Conservation (phyloP, 2,329 filamentous ascomycete species). For the Alternaria infectoria region DNA sequence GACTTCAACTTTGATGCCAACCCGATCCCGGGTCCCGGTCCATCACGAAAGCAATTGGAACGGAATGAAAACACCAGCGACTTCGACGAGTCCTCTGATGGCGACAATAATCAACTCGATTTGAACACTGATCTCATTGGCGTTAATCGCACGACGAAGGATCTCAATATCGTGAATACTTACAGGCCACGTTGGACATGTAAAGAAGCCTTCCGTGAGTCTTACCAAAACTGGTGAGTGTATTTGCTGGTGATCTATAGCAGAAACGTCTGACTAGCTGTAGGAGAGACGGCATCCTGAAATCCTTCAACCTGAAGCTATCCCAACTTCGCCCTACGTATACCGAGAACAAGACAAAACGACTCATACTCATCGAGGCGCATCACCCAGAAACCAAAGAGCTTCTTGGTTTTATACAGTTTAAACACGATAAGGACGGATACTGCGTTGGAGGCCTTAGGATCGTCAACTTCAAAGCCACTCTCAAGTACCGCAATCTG, state of each 20-base stretch:
- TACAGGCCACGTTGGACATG: not conserved
- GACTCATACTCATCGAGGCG: not conserved
- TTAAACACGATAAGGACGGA: not conserved
- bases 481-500: not conserved
- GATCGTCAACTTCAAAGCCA: not conserved
- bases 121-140: not conserved
- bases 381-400: not conserved
- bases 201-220: not conserved
- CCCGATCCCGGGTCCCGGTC: too few relatives aligned
- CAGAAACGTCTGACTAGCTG: too few relatives aligned
- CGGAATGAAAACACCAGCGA: too few relatives aligned
- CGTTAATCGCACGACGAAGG: not conserved
- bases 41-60: too few relatives aligned
- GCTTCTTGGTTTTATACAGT: conserved; percentile 17
- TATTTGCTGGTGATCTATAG: too few relatives aligned
- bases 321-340: conserved; percentile 5
- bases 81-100: too few relatives aligned
- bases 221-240: not conserved
- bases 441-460: not conserved
- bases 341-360: not conserved
- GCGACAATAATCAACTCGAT: too few relatives aligned
- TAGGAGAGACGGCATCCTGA: conserved; percentile 19
- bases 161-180: not conserved
- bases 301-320: conserved; percentile 7
- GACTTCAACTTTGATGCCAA: too few relatives aligned